Evolutionary conservation across 2,329 filamentous ascomycete species (phyloP).

Genomic region (Colletotrichum lentis): DNA sequence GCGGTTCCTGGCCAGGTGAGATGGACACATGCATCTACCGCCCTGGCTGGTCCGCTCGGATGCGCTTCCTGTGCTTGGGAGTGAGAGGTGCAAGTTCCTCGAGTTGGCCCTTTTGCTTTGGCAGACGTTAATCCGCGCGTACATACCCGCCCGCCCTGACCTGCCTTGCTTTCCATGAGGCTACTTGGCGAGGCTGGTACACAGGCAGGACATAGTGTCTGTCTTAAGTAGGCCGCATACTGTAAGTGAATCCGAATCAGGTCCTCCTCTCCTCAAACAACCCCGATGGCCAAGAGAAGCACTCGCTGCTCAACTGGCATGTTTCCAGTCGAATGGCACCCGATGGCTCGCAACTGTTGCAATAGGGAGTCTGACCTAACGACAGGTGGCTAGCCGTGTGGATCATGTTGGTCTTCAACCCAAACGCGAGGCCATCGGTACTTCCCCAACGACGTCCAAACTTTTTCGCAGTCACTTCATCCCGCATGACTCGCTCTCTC

Average conservation of each 20-base stretch:
- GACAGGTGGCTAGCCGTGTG: background rate
- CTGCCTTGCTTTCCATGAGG: background rate
- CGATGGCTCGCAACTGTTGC: background rate
- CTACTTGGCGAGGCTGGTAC: background rate
- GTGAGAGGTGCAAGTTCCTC: background rate
- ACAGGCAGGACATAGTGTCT: background rate
- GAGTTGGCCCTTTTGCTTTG: slow-evolving; percentile 2
- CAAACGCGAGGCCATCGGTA: background rate
- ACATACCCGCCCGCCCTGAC: background rate
- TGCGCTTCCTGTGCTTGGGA: background rate
- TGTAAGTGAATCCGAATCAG: background rate
- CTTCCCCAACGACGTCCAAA: background rate
- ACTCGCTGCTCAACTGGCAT: too few relatives aligned
- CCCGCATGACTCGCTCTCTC: background rate
- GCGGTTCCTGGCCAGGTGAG: background rate
- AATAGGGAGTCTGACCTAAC: background rate
- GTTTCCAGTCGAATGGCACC: background rate
- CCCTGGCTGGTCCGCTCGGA: background rate
- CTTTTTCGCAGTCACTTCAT: background rate
- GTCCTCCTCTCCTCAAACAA: background rate
- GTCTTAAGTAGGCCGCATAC: background rate
- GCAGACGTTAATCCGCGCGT: background rate
- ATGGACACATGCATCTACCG: background rate
- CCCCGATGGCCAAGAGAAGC: too few relatives aligned
- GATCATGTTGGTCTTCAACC: background rate